Evolutionary conservation across 2,329 filamentous ascomycete genomes (phyloP), one percentile per base, ranked within the genome.

Genomic region (Teratosphaeria epicoccoides): DNA sequence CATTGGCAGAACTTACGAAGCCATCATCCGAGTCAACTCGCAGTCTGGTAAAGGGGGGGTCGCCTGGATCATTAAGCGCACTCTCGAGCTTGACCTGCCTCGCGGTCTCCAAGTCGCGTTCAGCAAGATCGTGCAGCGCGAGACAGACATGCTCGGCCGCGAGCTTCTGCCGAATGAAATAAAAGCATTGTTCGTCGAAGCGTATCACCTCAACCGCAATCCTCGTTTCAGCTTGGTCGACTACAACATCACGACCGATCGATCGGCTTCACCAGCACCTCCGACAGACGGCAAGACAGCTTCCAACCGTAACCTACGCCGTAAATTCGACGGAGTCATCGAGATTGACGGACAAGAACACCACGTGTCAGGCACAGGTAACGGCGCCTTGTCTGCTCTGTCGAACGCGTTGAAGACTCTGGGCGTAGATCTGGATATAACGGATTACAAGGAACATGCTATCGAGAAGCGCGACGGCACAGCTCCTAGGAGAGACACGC

Each of bases 1-100:
- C 65, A 95, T 97, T 58, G 91, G 91, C 48, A 83, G 91, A 52
- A 96, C 84, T n/a, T 97, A 97, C 79, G 90, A 97, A 72, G 91
- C 91, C 53, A 86, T 97, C 66, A 97, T 97, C 67, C 87, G 91
- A 54, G 91, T 97, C 79, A 98, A 97, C 76, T 95, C 88, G 17
- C 91, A 97, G 69, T 88, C 83, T 62, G 91, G 91, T 59, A 97
- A 98, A 74, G 91, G 91, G 55, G 93, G 93, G 61, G 84, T 88
- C 54, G 90, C 91, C 48, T 97, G 88, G 87, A 87, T 97, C 66
- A 90, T 97, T 66, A 83, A 90, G 66, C 84, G 86, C 61, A 85
- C 88, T 64, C 81, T 97, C 56, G 82, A 93, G 65, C 85, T 97
- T 63, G 93, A 97, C 69, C 81, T 97, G 49, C 93, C 93, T 14